Evolutionary conservation across 306 rosid genomes (phyloP).

Genomic region (Rubus idaeus): DNA sequence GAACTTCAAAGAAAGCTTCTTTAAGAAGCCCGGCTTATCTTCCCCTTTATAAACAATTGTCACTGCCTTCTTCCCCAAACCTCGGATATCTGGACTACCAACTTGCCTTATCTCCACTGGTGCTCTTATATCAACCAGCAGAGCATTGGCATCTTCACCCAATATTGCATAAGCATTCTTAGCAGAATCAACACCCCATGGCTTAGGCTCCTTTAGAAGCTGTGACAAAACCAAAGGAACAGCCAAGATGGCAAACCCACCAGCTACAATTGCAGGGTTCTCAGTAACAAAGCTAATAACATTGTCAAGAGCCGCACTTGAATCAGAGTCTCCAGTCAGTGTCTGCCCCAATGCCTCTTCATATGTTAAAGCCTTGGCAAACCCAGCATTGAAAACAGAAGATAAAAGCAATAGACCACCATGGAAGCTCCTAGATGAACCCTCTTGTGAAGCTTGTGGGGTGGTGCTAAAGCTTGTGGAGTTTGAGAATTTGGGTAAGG

Average conservation of each 20-base stretch:
- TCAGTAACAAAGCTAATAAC: constrained; percentile 57
- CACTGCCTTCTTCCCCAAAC: constrained; percentile 69
- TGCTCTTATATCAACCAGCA: constrained; percentile 82
- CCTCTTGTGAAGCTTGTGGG: constrained; percentile 28
- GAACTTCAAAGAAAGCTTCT: constrained; percentile 78
- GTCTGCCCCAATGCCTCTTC: constrained; percentile 69
- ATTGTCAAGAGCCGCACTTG: constrained; percentile 49
- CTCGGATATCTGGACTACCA: constrained; percentile 74
- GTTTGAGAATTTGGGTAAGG: constrained; percentile 45
- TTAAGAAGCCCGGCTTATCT: constrained; percentile 81
- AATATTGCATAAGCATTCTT: constrained; percentile 75
- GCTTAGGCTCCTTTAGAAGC: constrained; percentile 66
- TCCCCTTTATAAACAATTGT: constrained; percentile 62
- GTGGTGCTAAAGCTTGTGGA: constrained; percentile 30
- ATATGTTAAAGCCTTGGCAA: constrained; percentile 70
- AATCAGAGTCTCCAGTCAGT: constrained; percentile 49
- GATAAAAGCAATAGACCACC: constrained; percentile 60
- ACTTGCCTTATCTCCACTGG: constrained; percentile 58
- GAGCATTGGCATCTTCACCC: constrained; percentile 67
- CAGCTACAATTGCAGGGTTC: constrained; percentile 69
- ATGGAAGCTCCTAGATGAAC: constrained; percentile 36
- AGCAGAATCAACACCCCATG: constrained; percentile 89
- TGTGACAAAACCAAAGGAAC: constrained; percentile 76
- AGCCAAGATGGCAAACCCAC: constrained; percentile 69
- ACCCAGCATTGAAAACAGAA: constrained; percentile 49